Percentiles rank a stretch among this genome's conserved stretches.
Evolutionary conservation across 805 yeast genomes (phyloP).

Genomic region (Yarrowia sp.): DNA sequence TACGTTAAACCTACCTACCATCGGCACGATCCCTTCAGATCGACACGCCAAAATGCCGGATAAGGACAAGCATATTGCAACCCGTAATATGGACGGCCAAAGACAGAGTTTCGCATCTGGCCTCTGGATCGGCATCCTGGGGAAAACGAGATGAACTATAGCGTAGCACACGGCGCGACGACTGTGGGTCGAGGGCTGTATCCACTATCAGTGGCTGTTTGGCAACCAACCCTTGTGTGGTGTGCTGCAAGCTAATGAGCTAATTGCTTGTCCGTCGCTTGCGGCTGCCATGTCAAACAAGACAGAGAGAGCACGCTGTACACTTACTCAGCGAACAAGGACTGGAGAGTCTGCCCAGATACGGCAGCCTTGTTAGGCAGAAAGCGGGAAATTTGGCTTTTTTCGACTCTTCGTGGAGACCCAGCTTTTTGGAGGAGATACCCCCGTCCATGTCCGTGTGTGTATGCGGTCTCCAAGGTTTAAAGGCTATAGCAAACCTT

Average conservation of each 20-base stretch:
- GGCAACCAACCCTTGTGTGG: not conserved
- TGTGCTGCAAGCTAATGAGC: too few relatives aligned
- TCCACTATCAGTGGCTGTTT: too few relatives aligned
- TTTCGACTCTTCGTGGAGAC: too few relatives aligned
- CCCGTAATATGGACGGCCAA: not conserved
- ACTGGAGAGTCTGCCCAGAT: too few relatives aligned
- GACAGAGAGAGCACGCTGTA: too few relatives aligned
- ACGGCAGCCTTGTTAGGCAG: conserved; percentile 5
- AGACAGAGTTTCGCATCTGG: conserved; percentile 10
- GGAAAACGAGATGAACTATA: not conserved
- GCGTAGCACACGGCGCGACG: not conserved
- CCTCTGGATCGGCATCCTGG: not conserved
- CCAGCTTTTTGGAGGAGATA: not conserved
- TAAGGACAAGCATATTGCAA: not conserved
- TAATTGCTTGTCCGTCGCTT: too few relatives aligned
- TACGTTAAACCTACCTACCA: conserved; percentile 4
- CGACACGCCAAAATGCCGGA: conserved; percentile 13
- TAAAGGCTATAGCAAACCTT: not conserved
- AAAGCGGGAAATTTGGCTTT: too few relatives aligned
- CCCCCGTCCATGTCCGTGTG: conserved; percentile 1
- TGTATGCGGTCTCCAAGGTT: conserved; percentile 7
- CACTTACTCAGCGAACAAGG: too few relatives aligned
- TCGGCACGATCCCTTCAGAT: conserved; percentile 20
- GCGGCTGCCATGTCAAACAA: too few relatives aligned
- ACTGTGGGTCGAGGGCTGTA: too few relatives aligned